phyloP scores from a whole-genome alignment of 495 filamentous ascomycete genomes.

The Astrothelium subdiscretum region DNA sequence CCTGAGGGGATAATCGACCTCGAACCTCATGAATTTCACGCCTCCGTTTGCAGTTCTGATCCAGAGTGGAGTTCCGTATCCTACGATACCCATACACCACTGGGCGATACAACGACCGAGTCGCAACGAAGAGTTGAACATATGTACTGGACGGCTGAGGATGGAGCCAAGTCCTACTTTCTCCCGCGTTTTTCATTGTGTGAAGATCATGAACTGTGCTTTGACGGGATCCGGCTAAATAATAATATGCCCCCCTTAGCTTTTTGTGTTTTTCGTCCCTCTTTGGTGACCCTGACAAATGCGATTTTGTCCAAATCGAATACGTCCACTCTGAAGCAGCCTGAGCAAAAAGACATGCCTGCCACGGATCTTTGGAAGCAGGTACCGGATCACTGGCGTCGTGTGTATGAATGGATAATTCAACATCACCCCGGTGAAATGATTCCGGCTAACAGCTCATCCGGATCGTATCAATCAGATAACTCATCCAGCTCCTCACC shows the following conservation, averaged over 20 bases:
- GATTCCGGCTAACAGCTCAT: background rate
- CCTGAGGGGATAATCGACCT: background rate
- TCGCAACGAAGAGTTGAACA: background rate
- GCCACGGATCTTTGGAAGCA: background rate
- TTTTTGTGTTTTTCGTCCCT: background rate
- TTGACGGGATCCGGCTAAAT: background rate
- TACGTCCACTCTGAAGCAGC: background rate
- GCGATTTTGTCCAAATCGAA: background rate
- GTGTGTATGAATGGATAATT: background rate
- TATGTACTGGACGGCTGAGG: background rate
- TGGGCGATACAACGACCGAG: background rate
- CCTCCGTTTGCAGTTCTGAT: background rate
- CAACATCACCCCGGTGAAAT: too few relatives aligned
- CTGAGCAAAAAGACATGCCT: background rate
- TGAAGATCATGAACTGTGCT: background rate
- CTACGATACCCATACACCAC: background rate
- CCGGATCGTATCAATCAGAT: background rate
- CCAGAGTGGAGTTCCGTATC: background rate
- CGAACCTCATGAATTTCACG: background rate
- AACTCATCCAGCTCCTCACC: background rate
- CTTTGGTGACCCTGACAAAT: background rate
- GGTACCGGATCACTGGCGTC: background rate
- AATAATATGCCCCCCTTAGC: background rate
- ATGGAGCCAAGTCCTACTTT: background rate
- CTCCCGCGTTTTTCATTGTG: background rate